Percentiles rank a stretch among this genome's conserved stretches.
These are phyloP conservation scores for Flaveria linearis DNA, from an alignment of 129 eudicot species.

Conservation along the genomic window DNA sequence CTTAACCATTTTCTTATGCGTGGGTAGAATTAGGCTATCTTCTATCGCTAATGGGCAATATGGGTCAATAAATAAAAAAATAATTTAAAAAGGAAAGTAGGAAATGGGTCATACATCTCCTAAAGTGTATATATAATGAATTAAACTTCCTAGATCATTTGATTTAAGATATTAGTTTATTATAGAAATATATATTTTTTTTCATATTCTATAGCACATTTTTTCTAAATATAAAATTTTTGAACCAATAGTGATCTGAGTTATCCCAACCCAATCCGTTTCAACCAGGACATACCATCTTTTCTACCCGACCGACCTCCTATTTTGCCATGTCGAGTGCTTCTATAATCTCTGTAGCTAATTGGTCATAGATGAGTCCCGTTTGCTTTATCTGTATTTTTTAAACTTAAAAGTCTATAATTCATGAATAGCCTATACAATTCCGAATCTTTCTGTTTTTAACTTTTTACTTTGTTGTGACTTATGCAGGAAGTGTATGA, in stretches of 20 bases:
- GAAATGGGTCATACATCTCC: neutral
- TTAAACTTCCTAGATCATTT: neutral
- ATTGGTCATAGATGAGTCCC: neutral
- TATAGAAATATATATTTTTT: neutral
- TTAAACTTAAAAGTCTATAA: neutral
- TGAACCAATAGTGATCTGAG: neutral
- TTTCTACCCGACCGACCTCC: too few species aligned
- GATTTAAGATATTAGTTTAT: neutral
- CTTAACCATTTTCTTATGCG: neutral
- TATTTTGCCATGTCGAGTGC: neutral
- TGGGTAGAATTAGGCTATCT: neutral
- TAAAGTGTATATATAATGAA: neutral
- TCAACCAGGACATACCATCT: neutral
- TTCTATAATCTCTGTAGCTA: neutral
- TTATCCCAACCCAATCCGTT: neutral
- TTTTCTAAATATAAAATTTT: neutral
- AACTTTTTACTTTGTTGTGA: neutral
- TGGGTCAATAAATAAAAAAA: neutral
- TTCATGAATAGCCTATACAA: neutral
- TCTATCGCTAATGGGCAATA: neutral
- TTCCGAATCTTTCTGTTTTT: neutral
- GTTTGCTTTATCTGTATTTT: neutral
- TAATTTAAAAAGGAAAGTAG: neutral
- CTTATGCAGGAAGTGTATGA: slow-evolving; percentile 84
- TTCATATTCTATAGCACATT: neutral